Percentiles rank a stretch among this genome's conserved stretches.
These are phyloP conservation scores for Pleodorina starrii DNA, from an alignment of 139 green algal genomes.

Conservation along the genomic window DNA sequence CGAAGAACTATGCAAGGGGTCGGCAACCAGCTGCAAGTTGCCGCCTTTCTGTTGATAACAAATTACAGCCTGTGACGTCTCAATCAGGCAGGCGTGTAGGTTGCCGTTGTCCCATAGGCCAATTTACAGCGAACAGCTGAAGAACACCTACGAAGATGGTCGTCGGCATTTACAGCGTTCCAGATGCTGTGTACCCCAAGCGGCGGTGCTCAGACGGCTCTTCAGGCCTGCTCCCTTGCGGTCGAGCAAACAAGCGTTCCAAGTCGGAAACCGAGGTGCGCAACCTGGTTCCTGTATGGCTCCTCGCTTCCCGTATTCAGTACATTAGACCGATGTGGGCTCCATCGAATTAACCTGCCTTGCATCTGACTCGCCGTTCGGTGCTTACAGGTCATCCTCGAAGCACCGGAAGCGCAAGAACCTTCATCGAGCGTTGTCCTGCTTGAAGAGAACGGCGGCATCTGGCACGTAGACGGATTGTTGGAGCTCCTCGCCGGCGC, in stretches of 20 bases:
- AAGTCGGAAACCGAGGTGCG: not conserved
- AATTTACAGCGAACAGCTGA: no score
- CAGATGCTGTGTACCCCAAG: slow-evolving; percentile 9
- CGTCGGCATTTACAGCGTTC: slow-evolving; percentile 1
- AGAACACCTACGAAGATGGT: slow-evolving; percentile 2
- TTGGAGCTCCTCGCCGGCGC: slow-evolving; percentile 19
- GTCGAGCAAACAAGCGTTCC: not conserved
- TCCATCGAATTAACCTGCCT: not conserved
- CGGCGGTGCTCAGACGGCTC: slow-evolving; percentile 12
- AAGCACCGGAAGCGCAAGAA: not conserved
- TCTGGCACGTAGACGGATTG: slow-evolving; percentile 37
- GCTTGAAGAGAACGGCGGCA: slow-evolving; percentile 12
- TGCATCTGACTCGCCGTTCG: not conserved
- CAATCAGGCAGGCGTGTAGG: no score
- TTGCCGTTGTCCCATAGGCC: no score
- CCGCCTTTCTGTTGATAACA: no score
- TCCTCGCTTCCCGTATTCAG: no score
- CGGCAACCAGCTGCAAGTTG: no score
- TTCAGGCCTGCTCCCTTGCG: not conserved
- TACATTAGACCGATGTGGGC: no score
- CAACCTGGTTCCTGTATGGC: no score
- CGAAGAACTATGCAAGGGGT: no score
- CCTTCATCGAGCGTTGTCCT: not conserved
- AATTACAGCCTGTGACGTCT: no score
- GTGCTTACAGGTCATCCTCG: slow-evolving; percentile 3